Evolutionary conservation across 2,329 filamentous ascomycete species (phyloP).

Genomic region (Lasiodiplodia gonubiensis): DNA sequence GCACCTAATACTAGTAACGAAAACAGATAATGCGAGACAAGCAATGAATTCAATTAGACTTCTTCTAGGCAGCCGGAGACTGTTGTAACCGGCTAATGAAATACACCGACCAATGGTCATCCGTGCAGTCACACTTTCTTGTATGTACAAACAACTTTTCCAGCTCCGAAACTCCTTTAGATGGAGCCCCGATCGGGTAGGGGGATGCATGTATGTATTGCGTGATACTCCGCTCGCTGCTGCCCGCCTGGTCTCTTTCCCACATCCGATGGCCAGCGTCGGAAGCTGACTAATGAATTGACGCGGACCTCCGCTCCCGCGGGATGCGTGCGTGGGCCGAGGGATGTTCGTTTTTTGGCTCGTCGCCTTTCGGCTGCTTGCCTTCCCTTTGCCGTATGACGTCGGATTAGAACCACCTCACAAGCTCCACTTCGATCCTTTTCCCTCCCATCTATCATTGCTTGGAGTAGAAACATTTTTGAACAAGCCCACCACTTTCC

Average conservation of each 20-base stretch:
- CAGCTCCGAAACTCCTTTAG: constrained; percentile 9
- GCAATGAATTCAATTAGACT: background rate
- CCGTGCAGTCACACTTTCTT: background rate
- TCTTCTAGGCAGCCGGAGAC: background rate
- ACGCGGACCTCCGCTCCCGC: constrained; percentile 16
- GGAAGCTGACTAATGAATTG: constrained; percentile 23
- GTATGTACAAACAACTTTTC: background rate
- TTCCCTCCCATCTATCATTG: background rate
- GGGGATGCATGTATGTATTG: background rate
- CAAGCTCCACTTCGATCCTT: background rate
- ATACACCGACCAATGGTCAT: background rate
- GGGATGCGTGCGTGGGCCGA: constrained; percentile 2
- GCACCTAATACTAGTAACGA: background rate
- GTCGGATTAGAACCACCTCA: background rate
- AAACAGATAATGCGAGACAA: background rate
- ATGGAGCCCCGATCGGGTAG: constrained; percentile 1
- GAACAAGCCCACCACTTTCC: no score
- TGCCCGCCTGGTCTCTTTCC: constrained; percentile 2
- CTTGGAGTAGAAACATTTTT: background rate
- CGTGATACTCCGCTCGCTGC: background rate
- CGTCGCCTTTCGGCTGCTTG: background rate
- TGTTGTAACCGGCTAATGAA: background rate
- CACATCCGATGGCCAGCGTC: constrained; percentile 18
- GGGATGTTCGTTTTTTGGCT: background rate
- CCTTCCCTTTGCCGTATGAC: background rate